Base-by-base conservation (phyloP, 2,329 filamentous ascomycete genomes). In the Metarhizium anisopliae region DNA sequence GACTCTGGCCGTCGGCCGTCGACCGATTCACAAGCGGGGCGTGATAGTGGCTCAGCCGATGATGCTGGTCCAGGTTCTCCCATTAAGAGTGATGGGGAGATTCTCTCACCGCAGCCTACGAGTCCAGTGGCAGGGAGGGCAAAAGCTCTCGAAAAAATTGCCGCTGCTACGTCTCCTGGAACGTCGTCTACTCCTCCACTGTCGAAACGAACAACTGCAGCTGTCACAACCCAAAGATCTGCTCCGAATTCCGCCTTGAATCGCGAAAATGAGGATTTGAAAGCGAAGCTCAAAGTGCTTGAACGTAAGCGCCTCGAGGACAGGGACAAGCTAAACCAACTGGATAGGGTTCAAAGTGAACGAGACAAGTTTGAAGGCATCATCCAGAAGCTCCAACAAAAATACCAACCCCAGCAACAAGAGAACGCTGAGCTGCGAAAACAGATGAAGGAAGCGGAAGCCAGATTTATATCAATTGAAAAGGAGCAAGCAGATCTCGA, bases 301-400 rank as follows among this genome's bases (percentile, higher is more conserved):
- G 92, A 99, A 68, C 89, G 93, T 63, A 95, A 96, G 69, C 79
- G 90, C 56, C 67, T 81, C 13, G 93, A 97, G 60, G 90, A 96
- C 65, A 82, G 90, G 20, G 92, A 96, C 63, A 89, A 90, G 66
- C 70, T 96, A 53, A 91, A 93, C 66, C 81, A 79, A 13, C 70
- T 96, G 51, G 89, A 95, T 56, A 84, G 86, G 61, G 72, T 92
- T 16, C 85, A 92, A 66, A 78, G 82, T 18, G 89, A 95, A 64
- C 80, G 84, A 32, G 88, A 93, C 65, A 87, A 86, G 61, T 91
- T 88, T 59, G 89, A 95, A 68, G 78, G 72, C 5, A 90, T 97
- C 60, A 92, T 96, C 51, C 88, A 95, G 66, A 96, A 95, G 64
- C 75, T 99, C 50, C 90, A 96, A 67, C 79, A 84, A 43, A 97